A percentile compares a stretch with the other conserved stretches of the same genome.
These are phyloP conservation scores for Neonectria punicea DNA, from an alignment of 2,329 filamentous ascomycete genomes.

Conservation along the genomic window DNA sequence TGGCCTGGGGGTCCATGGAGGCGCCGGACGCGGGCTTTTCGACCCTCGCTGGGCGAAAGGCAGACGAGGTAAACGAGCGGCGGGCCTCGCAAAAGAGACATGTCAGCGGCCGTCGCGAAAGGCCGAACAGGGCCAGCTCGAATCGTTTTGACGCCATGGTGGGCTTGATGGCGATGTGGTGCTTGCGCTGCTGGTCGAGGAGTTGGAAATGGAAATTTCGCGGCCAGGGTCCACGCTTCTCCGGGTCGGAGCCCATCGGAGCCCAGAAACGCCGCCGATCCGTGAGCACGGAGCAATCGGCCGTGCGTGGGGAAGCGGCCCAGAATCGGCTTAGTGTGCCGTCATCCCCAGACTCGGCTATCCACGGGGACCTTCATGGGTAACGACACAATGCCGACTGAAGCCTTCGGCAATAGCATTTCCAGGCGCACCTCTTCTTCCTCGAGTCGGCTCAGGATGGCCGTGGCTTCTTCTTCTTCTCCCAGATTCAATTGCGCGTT, in stretches of 20 bases:
- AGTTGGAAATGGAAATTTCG: constrained; percentile 36
- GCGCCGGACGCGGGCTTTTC: constrained; percentile 51
- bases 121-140: constrained; percentile 42
- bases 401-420: constrained; percentile 45
- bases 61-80: constrained; percentile 58
- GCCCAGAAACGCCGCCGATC: constrained; percentile 23
- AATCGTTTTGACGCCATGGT: constrained; percentile 49
- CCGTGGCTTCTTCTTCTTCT: constrained; percentile 31
- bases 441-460: constrained; percentile 28
- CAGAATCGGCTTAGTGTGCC: constrained; percentile 37
- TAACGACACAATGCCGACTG: constrained; percentile 49
- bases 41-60: constrained; percentile 43
- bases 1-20: constrained; percentile 51
- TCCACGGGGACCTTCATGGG: constrained; percentile 47
- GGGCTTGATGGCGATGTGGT: constrained; percentile 24
- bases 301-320: constrained; percentile 31
- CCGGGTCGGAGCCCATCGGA: constrained; percentile 17
- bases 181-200: constrained; percentile 9
- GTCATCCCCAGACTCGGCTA: constrained; percentile 51
- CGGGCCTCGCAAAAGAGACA: constrained; percentile 65
- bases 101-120: constrained; percentile 49
- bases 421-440: constrained; percentile 32
- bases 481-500: constrained; percentile 28
- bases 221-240: constrained; percentile 16
- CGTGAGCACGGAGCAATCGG: constrained; percentile 35